These are phyloP conservation scores for Sutorius australiensis DNA, from an alignment of 768 basidiomycete species.

Conservation along the genomic window DNA sequence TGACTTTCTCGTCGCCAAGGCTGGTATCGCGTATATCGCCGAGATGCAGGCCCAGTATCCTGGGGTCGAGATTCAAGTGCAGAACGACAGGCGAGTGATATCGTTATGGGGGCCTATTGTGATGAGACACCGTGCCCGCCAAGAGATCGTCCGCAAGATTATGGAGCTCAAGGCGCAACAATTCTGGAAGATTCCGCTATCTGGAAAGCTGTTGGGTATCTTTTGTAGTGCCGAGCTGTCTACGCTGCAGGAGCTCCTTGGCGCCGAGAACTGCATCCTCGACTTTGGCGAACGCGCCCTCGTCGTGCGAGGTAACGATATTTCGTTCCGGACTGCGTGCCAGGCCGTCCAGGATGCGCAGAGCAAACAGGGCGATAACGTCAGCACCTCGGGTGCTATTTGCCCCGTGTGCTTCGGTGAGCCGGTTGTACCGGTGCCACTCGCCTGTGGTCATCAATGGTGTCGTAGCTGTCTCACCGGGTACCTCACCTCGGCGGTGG, in stretches of 20 bases:
- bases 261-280: conserved; percentile 53
- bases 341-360: conserved; percentile 41
- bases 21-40: conserved; percentile 44
- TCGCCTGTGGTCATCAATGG: conserved; percentile 66
- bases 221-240: conserved; percentile 47
- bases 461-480: conserved; percentile 58
- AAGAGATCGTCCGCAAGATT: conserved; percentile 47
- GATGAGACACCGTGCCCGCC: conserved; percentile 39
- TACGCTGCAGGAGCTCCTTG: conserved; percentile 46
- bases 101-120: conserved; percentile 51
- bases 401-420: conserved; percentile 75
- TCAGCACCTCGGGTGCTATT: conserved; percentile 16
- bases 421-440: conserved; percentile 45
- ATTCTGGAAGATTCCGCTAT: conserved; percentile 44
- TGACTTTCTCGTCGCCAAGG: conserved; percentile 46
- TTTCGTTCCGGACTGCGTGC: conserved; percentile 33
- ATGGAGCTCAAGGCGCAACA: conserved; percentile 40
- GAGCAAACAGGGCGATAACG: conserved; percentile 27
- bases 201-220: conserved; percentile 41
- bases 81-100: conserved; percentile 41
- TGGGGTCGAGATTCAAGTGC: conserved; percentile 42
- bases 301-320: conserved; percentile 52
- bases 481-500: conserved; percentile 57
- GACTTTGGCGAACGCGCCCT: conserved; percentile 43
- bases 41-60: conserved; percentile 38